These are phyloP conservation scores for Rubroshorea leprosula DNA, from an alignment of 345 rosid species.

Conservation along the genomic window DNA sequence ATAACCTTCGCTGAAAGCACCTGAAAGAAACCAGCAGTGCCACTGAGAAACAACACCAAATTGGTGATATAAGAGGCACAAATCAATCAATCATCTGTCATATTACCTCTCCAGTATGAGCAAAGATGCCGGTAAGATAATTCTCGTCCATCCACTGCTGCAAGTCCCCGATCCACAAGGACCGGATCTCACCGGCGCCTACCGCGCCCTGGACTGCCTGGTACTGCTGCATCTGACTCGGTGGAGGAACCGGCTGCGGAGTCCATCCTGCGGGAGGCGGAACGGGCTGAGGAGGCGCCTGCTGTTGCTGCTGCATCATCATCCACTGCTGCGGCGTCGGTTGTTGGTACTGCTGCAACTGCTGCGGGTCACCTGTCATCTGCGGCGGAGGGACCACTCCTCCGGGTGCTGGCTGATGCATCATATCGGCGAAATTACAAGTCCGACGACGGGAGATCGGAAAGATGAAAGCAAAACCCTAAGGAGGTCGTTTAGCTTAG, in stretches of 20 bases:
- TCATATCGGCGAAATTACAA: slow-evolving; percentile 39
- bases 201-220: slow-evolving; percentile 21
- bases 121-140: slow-evolving; percentile 64
- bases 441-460: too few species aligned
- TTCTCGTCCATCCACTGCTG: slow-evolving; percentile 91
- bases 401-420: slow-evolving; percentile 76
- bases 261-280: slow-evolving; percentile 74
- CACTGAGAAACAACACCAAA: too few species aligned
- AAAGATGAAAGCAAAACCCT: slow-evolving; percentile 4
- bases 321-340: slow-evolving; percentile 43
- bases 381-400: slow-evolving; percentile 31
- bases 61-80: too few species aligned
- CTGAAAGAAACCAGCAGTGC: slow-evolving; percentile 24
- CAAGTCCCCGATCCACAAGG: slow-evolving; percentile 90
- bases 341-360: slow-evolving; percentile 38
- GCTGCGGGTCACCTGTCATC: slow-evolving; percentile 29
- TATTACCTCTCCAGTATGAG: slow-evolving; percentile 63
- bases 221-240: slow-evolving; percentile 4
- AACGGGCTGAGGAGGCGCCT: slow-evolving; percentile 45
- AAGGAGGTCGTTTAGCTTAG: too few species aligned
- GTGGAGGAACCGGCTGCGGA: slow-evolving; percentile 54
- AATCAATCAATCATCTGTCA: too few species aligned
- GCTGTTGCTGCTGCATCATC: slow-evolving; percentile 57
- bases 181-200: slow-evolving; percentile 42
- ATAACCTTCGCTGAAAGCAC: slow-evolving; percentile 73